phyloP scores from a whole-genome alignment of 2,329 filamentous ascomycete species.

The Torrubiellomyces zombiae region DNA sequence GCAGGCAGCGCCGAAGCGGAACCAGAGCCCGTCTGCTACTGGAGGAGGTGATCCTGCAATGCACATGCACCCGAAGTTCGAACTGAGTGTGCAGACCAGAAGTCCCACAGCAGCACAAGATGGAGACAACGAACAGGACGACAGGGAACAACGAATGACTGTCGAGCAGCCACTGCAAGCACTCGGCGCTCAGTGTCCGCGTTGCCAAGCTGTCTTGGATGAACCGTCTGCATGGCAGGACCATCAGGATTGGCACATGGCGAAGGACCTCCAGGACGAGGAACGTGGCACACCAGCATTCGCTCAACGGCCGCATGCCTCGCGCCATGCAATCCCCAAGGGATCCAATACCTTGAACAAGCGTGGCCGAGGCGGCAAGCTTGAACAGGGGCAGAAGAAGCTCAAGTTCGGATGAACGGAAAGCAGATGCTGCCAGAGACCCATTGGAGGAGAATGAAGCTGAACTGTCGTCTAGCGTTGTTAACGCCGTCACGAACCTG shows the following conservation, averaged over 20 bases:
- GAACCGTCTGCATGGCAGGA: constrained; percentile 45
- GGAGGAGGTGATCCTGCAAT: too few species aligned
- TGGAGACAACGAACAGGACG: too few species aligned
- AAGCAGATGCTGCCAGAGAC: too few species aligned
- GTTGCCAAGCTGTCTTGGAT: constrained; percentile 47
- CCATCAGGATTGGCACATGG: constrained; percentile 90
- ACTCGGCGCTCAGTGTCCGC: constrained; percentile 33
- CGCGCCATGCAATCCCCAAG: constrained; percentile 13
- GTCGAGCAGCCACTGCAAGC: not conserved
- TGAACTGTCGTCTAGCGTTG: too few species aligned
- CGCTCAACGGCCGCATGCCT: constrained; percentile 18
- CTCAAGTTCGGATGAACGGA: constrained; percentile 39
- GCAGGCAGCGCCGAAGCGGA: too few species aligned
- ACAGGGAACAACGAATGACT: too few species aligned
- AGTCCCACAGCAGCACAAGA: too few species aligned
- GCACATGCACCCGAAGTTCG: too few species aligned
- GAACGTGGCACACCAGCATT: constrained; percentile 35
- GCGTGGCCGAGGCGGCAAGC: constrained; percentile 21
- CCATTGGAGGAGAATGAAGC: too few species aligned
- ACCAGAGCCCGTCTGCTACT: constrained; percentile 5
- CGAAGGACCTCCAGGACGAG: constrained; percentile 60
- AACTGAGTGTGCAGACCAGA: too few species aligned
- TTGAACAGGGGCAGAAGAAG: constrained; percentile 43
- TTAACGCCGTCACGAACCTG: too few species aligned
- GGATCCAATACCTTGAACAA: constrained; percentile 21